Percentiles rank a stretch among this genome's conserved stretches.
Conservation (phyloP, 768 basidiomycete genomes). For the Boletus insuetus region DNA sequence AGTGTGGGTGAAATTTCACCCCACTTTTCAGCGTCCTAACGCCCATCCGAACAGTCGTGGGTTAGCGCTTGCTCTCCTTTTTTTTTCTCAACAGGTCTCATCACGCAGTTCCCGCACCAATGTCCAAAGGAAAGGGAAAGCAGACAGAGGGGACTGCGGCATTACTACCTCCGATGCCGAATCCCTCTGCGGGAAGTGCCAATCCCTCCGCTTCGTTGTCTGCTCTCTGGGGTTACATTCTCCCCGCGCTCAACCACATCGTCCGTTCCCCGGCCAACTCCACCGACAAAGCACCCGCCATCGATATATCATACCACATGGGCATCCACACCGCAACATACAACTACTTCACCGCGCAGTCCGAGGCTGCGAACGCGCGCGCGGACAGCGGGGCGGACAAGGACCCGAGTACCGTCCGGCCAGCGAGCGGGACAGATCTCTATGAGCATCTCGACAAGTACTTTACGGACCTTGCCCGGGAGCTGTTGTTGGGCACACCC, state of each 20-base stretch:
- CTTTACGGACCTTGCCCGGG: slow-evolving; percentile 57
- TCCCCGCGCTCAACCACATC: slow-evolving; percentile 76
- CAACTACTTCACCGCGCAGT: slow-evolving; percentile 71
- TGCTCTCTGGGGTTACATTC: slow-evolving; percentile 71
- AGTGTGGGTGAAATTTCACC: background rate
- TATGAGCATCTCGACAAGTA: slow-evolving; percentile 75
- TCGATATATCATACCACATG: slow-evolving; percentile 70
- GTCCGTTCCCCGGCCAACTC: slow-evolving; percentile 65
- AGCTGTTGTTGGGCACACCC: slow-evolving; percentile 60
- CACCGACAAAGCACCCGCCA: slow-evolving; percentile 59
- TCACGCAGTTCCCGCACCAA: background rate
- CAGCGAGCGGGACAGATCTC: slow-evolving; percentile 59
- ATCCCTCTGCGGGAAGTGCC: slow-evolving; percentile 60
- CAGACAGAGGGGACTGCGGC: slow-evolving; percentile 17
- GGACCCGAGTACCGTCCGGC: slow-evolving; percentile 17
- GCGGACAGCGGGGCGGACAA: slow-evolving; percentile 23
- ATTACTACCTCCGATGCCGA: slow-evolving; percentile 40
- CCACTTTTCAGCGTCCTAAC: slow-evolving; percentile 6
- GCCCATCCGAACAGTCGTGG: background rate
- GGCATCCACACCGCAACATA: slow-evolving; percentile 81
- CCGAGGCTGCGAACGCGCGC: slow-evolving; percentile 40
- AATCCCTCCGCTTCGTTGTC: slow-evolving; percentile 73
- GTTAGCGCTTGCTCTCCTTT: slow-evolving; percentile 4
- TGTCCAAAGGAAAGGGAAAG: slow-evolving; percentile 34
- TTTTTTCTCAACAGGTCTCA: background rate